Evolutionary conservation across 1,284 basidiomycete species (phyloP).

Genomic region (Boletellus deceptivus): DNA sequence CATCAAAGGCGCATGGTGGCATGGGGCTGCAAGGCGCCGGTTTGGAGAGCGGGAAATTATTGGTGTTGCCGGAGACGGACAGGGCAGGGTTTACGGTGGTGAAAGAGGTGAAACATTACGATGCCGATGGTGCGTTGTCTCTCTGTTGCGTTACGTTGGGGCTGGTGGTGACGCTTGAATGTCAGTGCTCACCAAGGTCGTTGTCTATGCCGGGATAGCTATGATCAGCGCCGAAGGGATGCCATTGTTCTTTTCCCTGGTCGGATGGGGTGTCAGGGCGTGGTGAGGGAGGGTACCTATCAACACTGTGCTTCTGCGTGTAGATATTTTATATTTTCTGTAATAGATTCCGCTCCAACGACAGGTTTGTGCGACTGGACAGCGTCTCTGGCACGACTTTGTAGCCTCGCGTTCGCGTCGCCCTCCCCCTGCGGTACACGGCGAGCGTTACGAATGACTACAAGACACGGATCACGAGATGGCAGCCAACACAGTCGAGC

Average conservation of each 20-base stretch:
- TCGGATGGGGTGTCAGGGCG: conserved; percentile 61
- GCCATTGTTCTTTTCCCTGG: conserved; percentile 65
- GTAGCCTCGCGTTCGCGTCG: no score
- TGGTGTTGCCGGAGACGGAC: conserved; percentile 12
- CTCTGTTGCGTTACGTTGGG: neutral
- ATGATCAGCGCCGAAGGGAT: conserved; percentile 60
- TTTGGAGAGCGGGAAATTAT: conserved; percentile 6
- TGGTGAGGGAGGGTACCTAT: conserved; percentile 15
- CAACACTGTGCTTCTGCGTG: no score
- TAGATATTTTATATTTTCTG: neutral
- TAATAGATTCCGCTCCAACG: neutral
- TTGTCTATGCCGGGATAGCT: conserved; percentile 87
- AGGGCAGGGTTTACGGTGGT: conserved; percentile 32
- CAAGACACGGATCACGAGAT: no score
- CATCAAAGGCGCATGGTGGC: neutral
- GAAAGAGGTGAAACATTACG: conserved; percentile 59
- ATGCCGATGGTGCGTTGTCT: conserved; percentile 71
- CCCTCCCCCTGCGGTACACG: no score
- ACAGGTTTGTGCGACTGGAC: no score
- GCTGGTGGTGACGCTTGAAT: neutral
- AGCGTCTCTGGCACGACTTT: no score
- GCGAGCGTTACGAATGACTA: no score
- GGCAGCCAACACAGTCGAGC: no score
- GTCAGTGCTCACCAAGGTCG: conserved; percentile 87
- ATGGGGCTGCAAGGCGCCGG: neutral